Percentiles rank a stretch among this genome's conserved stretches.
These are phyloP conservation scores for Citrus australasica DNA, from an alignment of 345 rosid genomes.

Conservation along the genomic window DNA sequence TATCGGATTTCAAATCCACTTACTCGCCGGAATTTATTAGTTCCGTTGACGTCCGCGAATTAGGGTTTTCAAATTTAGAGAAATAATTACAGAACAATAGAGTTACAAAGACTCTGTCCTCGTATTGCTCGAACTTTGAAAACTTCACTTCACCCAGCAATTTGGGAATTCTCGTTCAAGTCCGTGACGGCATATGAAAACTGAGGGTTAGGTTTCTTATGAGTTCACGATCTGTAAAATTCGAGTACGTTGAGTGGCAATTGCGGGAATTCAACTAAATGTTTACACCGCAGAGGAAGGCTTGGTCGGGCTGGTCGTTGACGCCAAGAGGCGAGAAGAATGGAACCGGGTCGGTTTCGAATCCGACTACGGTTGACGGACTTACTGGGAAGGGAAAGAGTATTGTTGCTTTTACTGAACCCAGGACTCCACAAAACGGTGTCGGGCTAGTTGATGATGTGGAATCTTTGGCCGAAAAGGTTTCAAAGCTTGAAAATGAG, in stretches of 20 bases:
- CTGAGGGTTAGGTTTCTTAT: conserved; percentile 12
- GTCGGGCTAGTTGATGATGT: conserved; percentile 27
- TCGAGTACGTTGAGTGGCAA: conserved; percentile 16
- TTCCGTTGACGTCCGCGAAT: conserved; percentile 63
- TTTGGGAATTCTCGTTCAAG: conserved; percentile 18
- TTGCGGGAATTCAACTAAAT: conserved; percentile 32
- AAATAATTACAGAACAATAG: neutral
- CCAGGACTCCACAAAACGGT: conserved; percentile 44
- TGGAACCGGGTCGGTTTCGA: conserved; percentile 36
- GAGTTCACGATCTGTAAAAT: conserved; percentile 29
- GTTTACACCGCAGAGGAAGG: conserved; percentile 80
- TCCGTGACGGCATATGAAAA: neutral
- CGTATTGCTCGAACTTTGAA: conserved; percentile 10
- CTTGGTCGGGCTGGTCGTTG: conserved; percentile 71
- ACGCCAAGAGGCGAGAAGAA: conserved; percentile 42
- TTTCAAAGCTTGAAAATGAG: conserved; percentile 76
- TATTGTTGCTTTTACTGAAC: conserved; percentile 42
- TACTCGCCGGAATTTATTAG: conserved; percentile 66
- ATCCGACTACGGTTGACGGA: conserved; percentile 23
- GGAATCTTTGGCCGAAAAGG: conserved; percentile 41
- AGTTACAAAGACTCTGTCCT: neutral
- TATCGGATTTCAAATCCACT: conserved; percentile 73
- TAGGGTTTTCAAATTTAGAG: conserved; percentile 31
- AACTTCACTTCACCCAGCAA: neutral
- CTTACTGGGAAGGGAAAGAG: conserved; percentile 41